Conservation (phyloP, 2,329 filamentous ascomycete genomes). For the Cordyceps tenuipes region DNA sequence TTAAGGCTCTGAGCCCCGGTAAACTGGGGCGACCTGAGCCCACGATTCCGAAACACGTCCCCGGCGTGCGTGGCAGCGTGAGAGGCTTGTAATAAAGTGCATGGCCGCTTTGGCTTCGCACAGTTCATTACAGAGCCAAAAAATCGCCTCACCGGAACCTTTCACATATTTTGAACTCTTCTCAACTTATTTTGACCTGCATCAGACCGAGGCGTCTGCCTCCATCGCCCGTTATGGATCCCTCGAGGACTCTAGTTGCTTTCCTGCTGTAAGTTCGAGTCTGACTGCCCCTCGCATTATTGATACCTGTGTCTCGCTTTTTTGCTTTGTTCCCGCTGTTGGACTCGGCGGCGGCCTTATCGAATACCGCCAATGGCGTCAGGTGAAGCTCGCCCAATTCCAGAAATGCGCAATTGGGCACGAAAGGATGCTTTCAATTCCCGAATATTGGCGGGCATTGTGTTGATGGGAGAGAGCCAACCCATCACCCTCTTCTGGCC, state of each 20-base stretch:
- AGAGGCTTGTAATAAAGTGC: background rate
- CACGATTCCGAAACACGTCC: conserved; percentile 6
- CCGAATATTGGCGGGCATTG: background rate
- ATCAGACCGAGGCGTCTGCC: background rate
- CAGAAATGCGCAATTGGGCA: background rate
- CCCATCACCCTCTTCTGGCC: background rate
- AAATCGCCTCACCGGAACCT: background rate
- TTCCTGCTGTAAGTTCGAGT: conserved; percentile 54
- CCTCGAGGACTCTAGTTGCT: conserved; percentile 57
- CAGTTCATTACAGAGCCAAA: background rate
- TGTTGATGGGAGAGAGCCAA: too few relatives aligned
- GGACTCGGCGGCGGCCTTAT: background rate
- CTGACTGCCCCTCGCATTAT: conserved; percentile 15
- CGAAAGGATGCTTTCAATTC: background rate
- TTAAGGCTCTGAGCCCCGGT: background rate
- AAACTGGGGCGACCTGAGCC: background rate
- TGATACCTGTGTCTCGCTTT: conserved; percentile 17
- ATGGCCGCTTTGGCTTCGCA: background rate
- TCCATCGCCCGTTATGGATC: conserved; percentile 38
- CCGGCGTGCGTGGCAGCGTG: background rate
- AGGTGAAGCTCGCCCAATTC: conserved; percentile 6
- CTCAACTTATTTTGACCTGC: background rate
- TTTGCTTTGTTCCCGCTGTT: conserved; percentile 15
- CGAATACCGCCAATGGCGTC: conserved; percentile 1
- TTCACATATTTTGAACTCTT: background rate